Evolutionary conservation across 1,284 basidiomycete genomes (phyloP).

Genomic region (Stereum hirsutum): DNA sequence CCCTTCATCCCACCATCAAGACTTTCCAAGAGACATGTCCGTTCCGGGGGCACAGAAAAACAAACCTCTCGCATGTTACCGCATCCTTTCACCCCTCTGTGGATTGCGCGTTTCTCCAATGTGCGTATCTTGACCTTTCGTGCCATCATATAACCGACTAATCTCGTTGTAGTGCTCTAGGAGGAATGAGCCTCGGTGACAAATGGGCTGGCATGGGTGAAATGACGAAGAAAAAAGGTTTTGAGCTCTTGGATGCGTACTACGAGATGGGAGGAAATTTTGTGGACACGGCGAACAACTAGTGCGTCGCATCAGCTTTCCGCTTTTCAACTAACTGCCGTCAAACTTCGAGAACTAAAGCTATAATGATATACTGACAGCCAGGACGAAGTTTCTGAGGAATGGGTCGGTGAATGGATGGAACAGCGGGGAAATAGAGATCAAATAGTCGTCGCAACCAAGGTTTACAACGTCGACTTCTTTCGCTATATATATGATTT

Average conservation of each 20-base stretch:
- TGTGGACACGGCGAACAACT: constrained; percentile 6
- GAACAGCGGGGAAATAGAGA: constrained; percentile 31
- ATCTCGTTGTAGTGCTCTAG: no score
- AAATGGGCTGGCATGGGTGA: constrained; percentile 4
- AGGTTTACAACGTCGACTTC: no score
- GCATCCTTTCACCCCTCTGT: no score
- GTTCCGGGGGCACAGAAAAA: no score
- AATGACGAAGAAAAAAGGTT: constrained; percentile 3
- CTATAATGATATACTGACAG: background rate
- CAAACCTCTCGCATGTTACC: no score
- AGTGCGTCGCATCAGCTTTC: constrained; percentile 2
- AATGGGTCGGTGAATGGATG: constrained; percentile 39
- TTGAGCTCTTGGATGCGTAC: constrained; percentile 3
- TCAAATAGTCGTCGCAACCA: constrained; percentile 37
- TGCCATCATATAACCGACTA: no score
- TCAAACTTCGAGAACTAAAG: no score
- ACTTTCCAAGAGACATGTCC: no score
- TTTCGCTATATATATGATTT: background rate
- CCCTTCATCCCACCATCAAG: no score
- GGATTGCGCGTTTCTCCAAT: no score
- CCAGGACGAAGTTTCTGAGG: constrained; percentile 30
- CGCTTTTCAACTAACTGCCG: no score
- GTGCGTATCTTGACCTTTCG: no score
- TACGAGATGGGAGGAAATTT: constrained; percentile 4
- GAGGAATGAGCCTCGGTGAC: constrained; percentile 3